Conservation (phyloP, 768 basidiomycete genomes). For the Phylloporus rhodoxanthus region DNA sequence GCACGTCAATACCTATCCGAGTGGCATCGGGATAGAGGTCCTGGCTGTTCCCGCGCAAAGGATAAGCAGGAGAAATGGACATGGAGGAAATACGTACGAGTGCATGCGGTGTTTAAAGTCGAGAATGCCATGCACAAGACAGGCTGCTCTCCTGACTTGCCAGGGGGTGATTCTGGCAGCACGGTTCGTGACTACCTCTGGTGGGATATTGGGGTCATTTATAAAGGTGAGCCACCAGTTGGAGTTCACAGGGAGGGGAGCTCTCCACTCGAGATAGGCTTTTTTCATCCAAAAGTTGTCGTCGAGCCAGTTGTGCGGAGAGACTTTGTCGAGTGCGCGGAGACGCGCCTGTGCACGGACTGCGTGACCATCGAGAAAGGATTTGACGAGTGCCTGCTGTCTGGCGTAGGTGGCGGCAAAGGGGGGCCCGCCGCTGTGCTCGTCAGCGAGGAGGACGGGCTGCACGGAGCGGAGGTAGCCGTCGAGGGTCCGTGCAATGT, state of each 20-base stretch:
- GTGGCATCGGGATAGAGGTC: constrained; percentile 66
- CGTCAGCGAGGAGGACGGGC: constrained; percentile 76
- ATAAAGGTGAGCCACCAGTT: constrained; percentile 94
- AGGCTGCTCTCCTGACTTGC: constrained; percentile 83
- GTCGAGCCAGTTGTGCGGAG: constrained; percentile 90
- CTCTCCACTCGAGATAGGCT: constrained; percentile 84
- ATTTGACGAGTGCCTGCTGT: constrained; percentile 19
- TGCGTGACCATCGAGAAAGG: constrained; percentile 9
- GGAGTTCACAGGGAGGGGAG: constrained; percentile 80
- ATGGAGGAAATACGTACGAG: constrained; percentile 40
- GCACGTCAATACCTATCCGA: constrained; percentile 48
- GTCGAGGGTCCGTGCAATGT: constrained; percentile 66
- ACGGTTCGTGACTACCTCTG: constrained; percentile 19
- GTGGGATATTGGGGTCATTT: constrained; percentile 64
- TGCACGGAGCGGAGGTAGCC: constrained; percentile 73
- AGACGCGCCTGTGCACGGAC: constrained; percentile 19
- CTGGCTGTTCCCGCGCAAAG: constrained; percentile 40
- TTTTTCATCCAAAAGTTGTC: constrained; percentile 90
- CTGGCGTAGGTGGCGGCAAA: constrained; percentile 30
- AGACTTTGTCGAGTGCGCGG: constrained; percentile 71
- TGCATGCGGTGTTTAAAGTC: constrained; percentile 65
- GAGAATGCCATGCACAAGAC: constrained; percentile 66
- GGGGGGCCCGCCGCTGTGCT: constrained; percentile 47
- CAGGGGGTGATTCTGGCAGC: constrained; percentile 55
- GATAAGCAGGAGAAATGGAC: constrained; percentile 4